These are phyloP conservation scores for Eucalyptus brandiana DNA, from an alignment of 345 rosid species.

Conservation along the genomic window DNA sequence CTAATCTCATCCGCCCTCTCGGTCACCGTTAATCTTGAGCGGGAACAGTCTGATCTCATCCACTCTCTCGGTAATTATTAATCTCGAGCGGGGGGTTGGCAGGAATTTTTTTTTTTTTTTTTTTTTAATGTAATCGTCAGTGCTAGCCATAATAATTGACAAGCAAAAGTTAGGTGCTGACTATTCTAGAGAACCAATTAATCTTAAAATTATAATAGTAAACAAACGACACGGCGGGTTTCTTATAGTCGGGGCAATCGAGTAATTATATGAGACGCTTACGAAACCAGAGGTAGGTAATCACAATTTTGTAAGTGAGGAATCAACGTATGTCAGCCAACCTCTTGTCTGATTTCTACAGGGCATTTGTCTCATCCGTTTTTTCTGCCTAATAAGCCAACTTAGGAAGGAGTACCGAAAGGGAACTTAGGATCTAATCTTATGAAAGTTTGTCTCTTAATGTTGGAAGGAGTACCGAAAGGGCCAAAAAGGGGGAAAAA, in stretches of 20 bases:
- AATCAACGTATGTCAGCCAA: not conserved
- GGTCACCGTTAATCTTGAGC: not conserved
- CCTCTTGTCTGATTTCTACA: not conserved
- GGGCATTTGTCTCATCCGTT: not conserved
- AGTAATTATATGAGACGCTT: not conserved
- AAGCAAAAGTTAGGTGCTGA: not conserved
- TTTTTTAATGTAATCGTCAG: no score
- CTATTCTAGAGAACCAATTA: not conserved
- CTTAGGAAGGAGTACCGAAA: not conserved
- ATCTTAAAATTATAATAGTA: not conserved
- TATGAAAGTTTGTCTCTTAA: not conserved
- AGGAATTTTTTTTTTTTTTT: not conserved
- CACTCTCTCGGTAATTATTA: not conserved
- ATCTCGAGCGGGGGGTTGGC: not conserved
- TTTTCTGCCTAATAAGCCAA: not conserved
- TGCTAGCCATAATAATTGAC: not conserved
- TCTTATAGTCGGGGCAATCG: not conserved
- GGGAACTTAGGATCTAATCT: not conserved
- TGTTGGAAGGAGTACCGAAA: not conserved
- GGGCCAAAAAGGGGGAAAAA: not conserved
- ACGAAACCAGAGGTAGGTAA: not conserved
- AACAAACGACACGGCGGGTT: accelerated
- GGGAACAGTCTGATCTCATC: not conserved
- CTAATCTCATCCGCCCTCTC: not conserved
- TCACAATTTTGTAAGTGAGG: not conserved